Evolutionary conservation across 768 basidiomycete genomes (phyloP), one percentile per base, ranked within the genome.

Genomic region (Mycena epipterygia): DNA sequence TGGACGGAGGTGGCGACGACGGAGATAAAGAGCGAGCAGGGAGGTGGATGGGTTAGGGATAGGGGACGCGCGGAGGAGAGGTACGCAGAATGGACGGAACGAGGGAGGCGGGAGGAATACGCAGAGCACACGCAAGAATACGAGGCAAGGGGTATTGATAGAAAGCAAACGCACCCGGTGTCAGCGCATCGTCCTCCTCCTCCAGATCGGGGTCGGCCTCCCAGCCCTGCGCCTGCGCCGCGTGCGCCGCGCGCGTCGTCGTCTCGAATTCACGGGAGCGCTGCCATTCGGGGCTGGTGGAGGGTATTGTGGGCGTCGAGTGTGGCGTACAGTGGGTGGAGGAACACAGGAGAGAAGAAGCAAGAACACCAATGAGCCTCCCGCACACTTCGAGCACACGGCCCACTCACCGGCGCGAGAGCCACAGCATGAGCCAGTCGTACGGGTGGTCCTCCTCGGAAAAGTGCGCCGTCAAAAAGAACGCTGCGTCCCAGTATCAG

Each of bases 351-450:
- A 44, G 46, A 8, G 21, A 25, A 25, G 14, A 48, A 48, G 25
- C 8, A 14, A 25, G 7, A 48, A 23, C 46, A 6, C n/a, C n/a
- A n/a, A n/a, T n/a, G n/a, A n/a, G n/a, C 46, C 37, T 39, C 37
- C 16, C 37, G 37, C 8, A 39, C 56, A 29, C n/a, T 11, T 41
- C 11, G 14, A 14, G 14, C 12, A 32, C 23, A 51, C 7, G 23
- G 21, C 8, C 11, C 19, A 71, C 71, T n/a, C 44, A 72, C 71
- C 93, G 88, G 59, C 93, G 90, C 48, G 93, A 93, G 56, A 95
- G 89, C 94, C 94, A 95, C 35, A 95, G 87, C 93, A 95, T 95
- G 60, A 95, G 87, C 94, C 94, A 95, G 81, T 95, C 94, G 74
- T 95, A 95, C 5, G 94, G 94, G 72, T 93, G 93, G 77, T 95